A percentile compares a stretch with the other conserved stretches of the same genome.
Conservation (phyloP, 352 stramenopile genomes). For the Globisporangium splendens region DNA sequence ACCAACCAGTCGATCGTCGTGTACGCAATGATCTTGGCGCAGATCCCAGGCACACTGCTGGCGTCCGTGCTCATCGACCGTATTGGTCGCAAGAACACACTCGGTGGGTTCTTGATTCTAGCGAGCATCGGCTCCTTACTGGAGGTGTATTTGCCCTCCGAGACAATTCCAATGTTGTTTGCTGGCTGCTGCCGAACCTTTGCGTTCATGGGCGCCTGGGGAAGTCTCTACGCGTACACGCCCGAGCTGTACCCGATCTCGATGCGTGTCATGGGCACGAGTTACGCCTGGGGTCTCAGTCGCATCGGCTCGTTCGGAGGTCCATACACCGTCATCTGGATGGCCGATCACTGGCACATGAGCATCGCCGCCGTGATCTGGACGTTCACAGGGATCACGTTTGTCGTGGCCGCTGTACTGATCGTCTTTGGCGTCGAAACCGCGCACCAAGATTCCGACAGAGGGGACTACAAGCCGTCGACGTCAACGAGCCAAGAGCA, state of each 20-base stretch:
- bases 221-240: conserved; percentile 24
- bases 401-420: conserved; percentile 3
- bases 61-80: conserved; percentile 5
- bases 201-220: conserved; percentile 19
- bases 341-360: conserved; percentile 8
- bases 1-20: background rate
- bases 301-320: conserved; percentile 17
- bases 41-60: background rate
- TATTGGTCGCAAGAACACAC: conserved; percentile 1
- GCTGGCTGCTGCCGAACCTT: background rate
- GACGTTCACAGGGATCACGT: conserved; percentile 8
- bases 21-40: conserved; percentile 2
- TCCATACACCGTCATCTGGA: conserved; percentile 16
- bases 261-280: conserved; percentile 15
- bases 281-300: conserved; percentile 11
- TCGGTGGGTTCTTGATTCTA: background rate
- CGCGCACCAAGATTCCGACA: background rate
- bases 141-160: background rate
- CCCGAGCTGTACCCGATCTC: conserved; percentile 23
- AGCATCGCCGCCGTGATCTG: conserved; percentile 17
- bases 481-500: background rate
- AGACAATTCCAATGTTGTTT: background rate
- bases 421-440: background rate
- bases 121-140: background rate
- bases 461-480: background rate